Base-by-base conservation (phyloP, 2,329 filamentous ascomycete genomes). In the Colletotrichum godetiae region DNA sequence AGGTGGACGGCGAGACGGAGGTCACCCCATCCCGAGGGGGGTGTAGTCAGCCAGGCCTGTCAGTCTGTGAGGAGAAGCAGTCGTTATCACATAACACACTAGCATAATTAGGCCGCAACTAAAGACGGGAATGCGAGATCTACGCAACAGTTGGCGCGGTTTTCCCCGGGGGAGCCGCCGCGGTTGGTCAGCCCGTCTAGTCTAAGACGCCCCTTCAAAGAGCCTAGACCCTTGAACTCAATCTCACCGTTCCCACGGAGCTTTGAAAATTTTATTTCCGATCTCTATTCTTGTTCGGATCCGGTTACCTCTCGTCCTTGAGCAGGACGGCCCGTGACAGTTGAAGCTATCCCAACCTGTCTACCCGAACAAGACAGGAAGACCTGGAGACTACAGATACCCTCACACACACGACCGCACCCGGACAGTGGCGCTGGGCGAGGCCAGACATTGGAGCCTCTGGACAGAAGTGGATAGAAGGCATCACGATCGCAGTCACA, bases 51-150 rank as follows among this genome's bases (percentile, higher is more conserved):
- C 42, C 33, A 35, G 33, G 4, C 19, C 37, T 7, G 37, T 42
- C 37, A 15, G 37, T 19, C 37, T 7, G 37, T 19, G 37, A 19
- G 37, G 6, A 42, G 42, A 19, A 49, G 19, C 10, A 42, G 42
- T 11, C 22, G 19, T 24, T 37, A 37, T 49, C 42, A 60, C n/a
- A 24, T 29, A 11, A 53, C 22, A 15, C 11, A 15, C 66, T 68
- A 57, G n/a, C 8, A 22, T 7, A 49, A 10, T 12, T 56, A 60
- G 66, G 27, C n/a, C 42, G 12, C 15, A 19, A 35, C 59, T 60
- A 69, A 33, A 35, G 53, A 55, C 66, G 70, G 70, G 70, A 70
- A 73, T 57, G 61, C 42, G 12, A 52, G 35, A 31, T 49, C 46
- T 42, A 22, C 46, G 24, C 13, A 24, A 58, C 55, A 61, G 67